Percentiles rank a stretch among this genome's conserved stretches.
Conservation (phyloP, 2,329 filamentous ascomycete species). For the Trichocomaceae sp. region DNA sequence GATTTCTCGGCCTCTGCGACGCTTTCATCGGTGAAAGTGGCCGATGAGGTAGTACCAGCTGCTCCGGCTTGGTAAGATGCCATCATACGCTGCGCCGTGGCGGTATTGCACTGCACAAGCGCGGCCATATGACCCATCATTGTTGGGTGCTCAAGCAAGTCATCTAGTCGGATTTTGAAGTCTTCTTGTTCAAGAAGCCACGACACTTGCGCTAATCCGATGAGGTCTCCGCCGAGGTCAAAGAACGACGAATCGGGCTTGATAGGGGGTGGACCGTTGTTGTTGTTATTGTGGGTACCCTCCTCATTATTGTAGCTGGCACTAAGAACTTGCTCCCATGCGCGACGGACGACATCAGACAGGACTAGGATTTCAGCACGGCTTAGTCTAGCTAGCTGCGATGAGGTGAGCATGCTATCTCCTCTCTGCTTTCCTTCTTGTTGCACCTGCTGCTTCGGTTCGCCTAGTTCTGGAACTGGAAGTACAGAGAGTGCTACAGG, state of each 20-base stretch:
- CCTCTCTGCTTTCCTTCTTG: conserved; percentile 18
- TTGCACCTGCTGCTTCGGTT: conserved; percentile 15
- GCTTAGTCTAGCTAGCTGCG: conserved; percentile 31
- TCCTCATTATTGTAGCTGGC: conserved; percentile 18
- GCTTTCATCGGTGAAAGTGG: not conserved
- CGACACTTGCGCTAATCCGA: conserved; percentile 36
- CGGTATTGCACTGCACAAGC: conserved; percentile 16
- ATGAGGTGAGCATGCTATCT: conserved; percentile 23
- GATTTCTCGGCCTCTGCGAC: not conserved
- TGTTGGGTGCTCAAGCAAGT: conserved; percentile 35
- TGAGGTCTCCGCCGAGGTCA: conserved; percentile 36
- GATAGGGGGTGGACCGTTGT: conserved; percentile 17
- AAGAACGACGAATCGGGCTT: conserved; percentile 39
- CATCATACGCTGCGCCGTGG: conserved; percentile 8
- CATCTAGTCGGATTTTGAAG: conserved; percentile 33
- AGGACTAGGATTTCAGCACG: conserved; percentile 34
- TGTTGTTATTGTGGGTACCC: not conserved
- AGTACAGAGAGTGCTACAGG: conserved; percentile 27
- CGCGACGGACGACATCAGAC: conserved; percentile 33
- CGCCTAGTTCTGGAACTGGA: conserved; percentile 25
- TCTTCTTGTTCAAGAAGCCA: conserved; percentile 38
- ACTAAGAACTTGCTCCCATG: conserved; percentile 36
- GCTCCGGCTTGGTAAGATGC: conserved; percentile 6
- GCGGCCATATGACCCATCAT: conserved; percentile 38
- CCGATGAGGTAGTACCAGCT: not conserved